Base-by-base conservation (phyloP, 139 green algal genomes). In the Tetradesmus obliquus region DNA sequence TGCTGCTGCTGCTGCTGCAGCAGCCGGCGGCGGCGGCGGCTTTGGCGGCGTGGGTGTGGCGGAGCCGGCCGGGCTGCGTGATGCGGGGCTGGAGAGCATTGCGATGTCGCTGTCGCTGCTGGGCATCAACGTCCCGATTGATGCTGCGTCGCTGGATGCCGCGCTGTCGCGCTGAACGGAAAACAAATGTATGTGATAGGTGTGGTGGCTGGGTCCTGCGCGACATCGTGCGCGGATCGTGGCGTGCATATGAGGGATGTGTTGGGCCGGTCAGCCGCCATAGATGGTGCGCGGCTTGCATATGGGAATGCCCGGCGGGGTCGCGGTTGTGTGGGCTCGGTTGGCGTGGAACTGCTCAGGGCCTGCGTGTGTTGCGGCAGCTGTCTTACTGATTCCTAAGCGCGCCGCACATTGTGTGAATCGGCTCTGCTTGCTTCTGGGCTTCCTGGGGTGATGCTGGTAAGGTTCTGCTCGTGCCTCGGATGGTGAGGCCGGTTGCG, bases 81-180 rank as follows among this genome's bases (percentile, higher is more conserved):
- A 54, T 82, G 80, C 80, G 6, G 80, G 80, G 51, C 80, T 85
- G 17, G 51, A 85, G 51, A 85, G 51, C 80, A n/a, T 85, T 22
- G 80, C 80, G 7, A 57, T 85, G 80, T 62, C 80, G 51, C 80
- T 85, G 80, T 57, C 80, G 45, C 17, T 24, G 80, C 80, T 85
- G 51, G 80, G 80, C 13, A n/a, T 85, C 17, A n/a, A 85, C 13
- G 80, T 51, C 51, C 45, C 80, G 10, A 24, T 2, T 32, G 80
- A 85, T 58, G 80, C 66, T 5, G 66, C 66, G 15, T 76, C 66
- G n/a, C 17, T 76, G 66, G 66, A 76, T 76, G 66, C 66, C n/a
- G 66, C 66, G 5, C 66, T 76, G 15, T 76, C 66, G 66, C 66
- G 17, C 66, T 76, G 32, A 45, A 45, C 32, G 32, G 32, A 45